phyloP scores from a whole-genome alignment of 2,329 filamentous ascomycete genomes.

The Ophiostoma piceae region DNA sequence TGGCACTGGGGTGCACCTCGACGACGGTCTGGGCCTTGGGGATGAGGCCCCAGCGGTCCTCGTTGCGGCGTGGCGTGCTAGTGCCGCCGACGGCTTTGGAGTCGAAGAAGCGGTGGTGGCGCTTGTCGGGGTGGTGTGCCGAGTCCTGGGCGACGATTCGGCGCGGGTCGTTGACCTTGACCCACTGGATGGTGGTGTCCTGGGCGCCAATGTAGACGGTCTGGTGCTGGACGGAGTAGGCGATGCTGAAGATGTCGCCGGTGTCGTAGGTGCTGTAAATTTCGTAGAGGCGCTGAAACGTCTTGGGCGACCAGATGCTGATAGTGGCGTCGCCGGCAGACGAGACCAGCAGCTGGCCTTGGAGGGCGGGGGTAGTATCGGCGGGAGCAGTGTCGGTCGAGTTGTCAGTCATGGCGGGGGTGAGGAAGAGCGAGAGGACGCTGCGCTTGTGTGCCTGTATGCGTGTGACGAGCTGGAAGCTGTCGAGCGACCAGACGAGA shows the following conservation, averaged over 20 bases:
- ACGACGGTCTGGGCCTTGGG: slow-evolving; percentile 55
- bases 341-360: slow-evolving; percentile 67
- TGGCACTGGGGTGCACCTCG: slow-evolving; percentile 75
- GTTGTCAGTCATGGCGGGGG: slow-evolving; percentile 51
- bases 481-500: slow-evolving; percentile 81
- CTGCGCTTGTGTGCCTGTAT: slow-evolving; percentile 89
- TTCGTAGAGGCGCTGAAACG: slow-evolving; percentile 73
- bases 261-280: slow-evolving; percentile 93
- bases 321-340: slow-evolving; percentile 90
- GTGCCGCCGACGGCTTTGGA: slow-evolving; percentile 79
- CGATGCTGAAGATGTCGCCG: slow-evolving; percentile 93
- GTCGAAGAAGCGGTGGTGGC: slow-evolving; percentile 88
- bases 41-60: slow-evolving; percentile 52
- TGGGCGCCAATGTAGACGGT: slow-evolving; percentile 89
- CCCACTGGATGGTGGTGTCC: slow-evolving; percentile 94
- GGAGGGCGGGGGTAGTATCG: slow-evolving; percentile 48
- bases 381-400: slow-evolving; percentile 39
- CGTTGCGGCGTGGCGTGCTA: slow-evolving; percentile 66
- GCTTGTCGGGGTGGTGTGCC: slow-evolving; percentile 65
- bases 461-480: slow-evolving; percentile 71
- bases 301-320: slow-evolving; percentile 83
- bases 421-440: slow-evolving; percentile 78
- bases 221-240: slow-evolving; percentile 72
- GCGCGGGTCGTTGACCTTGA: slow-evolving; percentile 62
- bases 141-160: slow-evolving; percentile 56